Evolutionary conservation across 1,284 basidiomycete species (phyloP).

Genomic region (Rhodotorula mucilaginosa): DNA sequence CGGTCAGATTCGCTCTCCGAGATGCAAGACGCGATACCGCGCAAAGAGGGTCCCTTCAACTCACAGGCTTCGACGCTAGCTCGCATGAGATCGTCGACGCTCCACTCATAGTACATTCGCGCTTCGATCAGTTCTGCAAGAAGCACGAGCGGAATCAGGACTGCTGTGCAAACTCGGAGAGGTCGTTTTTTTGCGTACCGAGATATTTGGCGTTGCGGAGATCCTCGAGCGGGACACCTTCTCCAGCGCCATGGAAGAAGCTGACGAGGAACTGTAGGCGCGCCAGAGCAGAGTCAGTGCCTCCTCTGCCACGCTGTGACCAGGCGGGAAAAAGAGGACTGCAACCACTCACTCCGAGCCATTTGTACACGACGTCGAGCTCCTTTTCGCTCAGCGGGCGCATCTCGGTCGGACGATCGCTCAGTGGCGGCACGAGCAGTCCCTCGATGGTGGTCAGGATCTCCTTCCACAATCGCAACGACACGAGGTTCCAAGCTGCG

Average conservation of each 20-base stretch:
- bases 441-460: conserved; percentile 83
- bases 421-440: conserved; percentile 85
- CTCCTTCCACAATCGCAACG: conserved; percentile 78
- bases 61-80: conserved; percentile 31
- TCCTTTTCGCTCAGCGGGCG: conserved; percentile 88
- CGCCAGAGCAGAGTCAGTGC: not conserved
- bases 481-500: conserved; percentile 39
- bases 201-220: conserved; percentile 97
- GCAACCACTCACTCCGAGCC: conserved; percentile 70
- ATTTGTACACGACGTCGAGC: conserved; percentile 96
- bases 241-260: conserved; percentile 92
- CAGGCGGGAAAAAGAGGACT: not conserved
- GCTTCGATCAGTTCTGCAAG: conserved; percentile 71
- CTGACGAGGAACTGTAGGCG: conserved; percentile 74
- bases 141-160: too few species aligned
- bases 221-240: conserved; percentile 74
- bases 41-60: not conserved
- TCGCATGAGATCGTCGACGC: conserved; percentile 56
- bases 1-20: too few species aligned
- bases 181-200: conserved; percentile 46
- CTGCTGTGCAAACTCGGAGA: too few species aligned
- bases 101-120: conserved; percentile 89
- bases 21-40: too few species aligned
- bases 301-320: not conserved
- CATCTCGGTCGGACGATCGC: conserved; percentile 85